These are phyloP conservation scores for Neonectria punicea DNA, from an alignment of 2,329 filamentous ascomycete genomes.

Conservation along the genomic window DNA sequence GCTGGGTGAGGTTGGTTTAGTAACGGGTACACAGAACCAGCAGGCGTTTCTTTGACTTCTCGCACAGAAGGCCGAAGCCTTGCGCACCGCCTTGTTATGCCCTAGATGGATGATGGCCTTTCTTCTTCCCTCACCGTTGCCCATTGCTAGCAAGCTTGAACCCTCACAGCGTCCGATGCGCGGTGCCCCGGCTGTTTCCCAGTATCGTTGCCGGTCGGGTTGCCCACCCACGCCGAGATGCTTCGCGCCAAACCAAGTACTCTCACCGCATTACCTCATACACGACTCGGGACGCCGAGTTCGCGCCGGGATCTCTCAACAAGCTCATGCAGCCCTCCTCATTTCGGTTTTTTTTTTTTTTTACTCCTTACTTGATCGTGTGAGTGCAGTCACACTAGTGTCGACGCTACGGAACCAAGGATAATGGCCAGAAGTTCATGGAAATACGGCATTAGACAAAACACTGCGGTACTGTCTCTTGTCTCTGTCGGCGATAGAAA, in stretches of 20 bases:
- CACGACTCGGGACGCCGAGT: conserved; percentile 42
- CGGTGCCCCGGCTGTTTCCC: conserved; percentile 34
- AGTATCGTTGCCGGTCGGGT: conserved; percentile 40
- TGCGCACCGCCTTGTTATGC: conserved; percentile 8
- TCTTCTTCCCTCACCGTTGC: background rate
- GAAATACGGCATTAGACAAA: conserved; percentile 7
- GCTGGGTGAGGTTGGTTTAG: conserved; percentile 39
- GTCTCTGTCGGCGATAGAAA: conserved; percentile 1
- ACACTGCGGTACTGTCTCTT: conserved; percentile 1
- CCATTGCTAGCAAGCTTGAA: background rate
- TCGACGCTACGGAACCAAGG: conserved; percentile 30
- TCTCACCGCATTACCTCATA: conserved; percentile 47
- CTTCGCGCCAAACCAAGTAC: conserved; percentile 42
- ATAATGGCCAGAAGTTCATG: conserved; percentile 23
- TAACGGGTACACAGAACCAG: conserved; percentile 38
- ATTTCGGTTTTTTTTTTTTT: conserved; percentile 25
- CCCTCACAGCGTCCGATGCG: conserved; percentile 16
- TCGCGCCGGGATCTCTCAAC: conserved; percentile 43
- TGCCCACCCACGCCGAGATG: conserved; percentile 40
- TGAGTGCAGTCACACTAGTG: conserved; percentile 32
- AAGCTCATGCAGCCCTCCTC: conserved; percentile 38
- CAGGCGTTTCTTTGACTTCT: conserved; percentile 17
- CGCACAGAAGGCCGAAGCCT: conserved; percentile 14
- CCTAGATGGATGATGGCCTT: background rate
- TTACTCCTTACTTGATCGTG: conserved; percentile 34